These are phyloP conservation scores for Mrakia frigida DNA, from an alignment of 768 basidiomycete genomes.

Conservation along the genomic window DNA sequence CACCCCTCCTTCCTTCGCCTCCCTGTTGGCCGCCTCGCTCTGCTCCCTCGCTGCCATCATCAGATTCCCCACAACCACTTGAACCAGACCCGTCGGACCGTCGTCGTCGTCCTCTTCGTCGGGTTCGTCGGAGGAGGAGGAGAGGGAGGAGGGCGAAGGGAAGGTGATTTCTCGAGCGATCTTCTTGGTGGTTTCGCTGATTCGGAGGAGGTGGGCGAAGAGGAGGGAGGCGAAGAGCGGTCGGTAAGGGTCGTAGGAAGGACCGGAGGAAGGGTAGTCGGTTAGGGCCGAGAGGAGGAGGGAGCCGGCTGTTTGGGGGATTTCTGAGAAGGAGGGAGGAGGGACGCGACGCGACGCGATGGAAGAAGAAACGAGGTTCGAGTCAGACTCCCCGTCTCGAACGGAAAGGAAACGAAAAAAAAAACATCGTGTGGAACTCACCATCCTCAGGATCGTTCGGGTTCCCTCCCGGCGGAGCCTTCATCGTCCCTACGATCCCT, in stretches of 20 bases:
- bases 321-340: not conserved
- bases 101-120: slow-evolving; percentile 50
- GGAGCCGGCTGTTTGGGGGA: slow-evolving; percentile 42
- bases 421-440: slow-evolving; percentile 1
- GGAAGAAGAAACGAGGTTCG: not conserved
- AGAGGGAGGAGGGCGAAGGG: slow-evolving; percentile 35
- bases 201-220: slow-evolving; percentile 43
- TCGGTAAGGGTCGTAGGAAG: slow-evolving; percentile 43
- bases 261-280: slow-evolving; percentile 39
- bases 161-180: slow-evolving; percentile 46
- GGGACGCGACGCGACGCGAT: not conserved
- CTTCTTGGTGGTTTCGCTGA: slow-evolving; percentile 48
- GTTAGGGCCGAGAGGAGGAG: slow-evolving; percentile 47
- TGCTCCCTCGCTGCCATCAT: slow-evolving; percentile 72
- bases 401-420: slow-evolving; percentile 28
- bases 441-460: slow-evolving; percentile 24
- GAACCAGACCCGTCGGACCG: slow-evolving; percentile 62
- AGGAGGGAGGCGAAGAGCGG: slow-evolving; percentile 44
- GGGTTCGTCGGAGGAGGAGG: slow-evolving; percentile 48
- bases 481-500: slow-evolving; percentile 23
- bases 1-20: slow-evolving; percentile 35
- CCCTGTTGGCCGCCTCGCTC: slow-evolving; percentile 49
- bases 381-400: not conserved
- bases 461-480: slow-evolving; percentile 11
- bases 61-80: slow-evolving; percentile 82